Conservation (phyloP, 768 basidiomycete genomes). For the Collybia sordida region DNA sequence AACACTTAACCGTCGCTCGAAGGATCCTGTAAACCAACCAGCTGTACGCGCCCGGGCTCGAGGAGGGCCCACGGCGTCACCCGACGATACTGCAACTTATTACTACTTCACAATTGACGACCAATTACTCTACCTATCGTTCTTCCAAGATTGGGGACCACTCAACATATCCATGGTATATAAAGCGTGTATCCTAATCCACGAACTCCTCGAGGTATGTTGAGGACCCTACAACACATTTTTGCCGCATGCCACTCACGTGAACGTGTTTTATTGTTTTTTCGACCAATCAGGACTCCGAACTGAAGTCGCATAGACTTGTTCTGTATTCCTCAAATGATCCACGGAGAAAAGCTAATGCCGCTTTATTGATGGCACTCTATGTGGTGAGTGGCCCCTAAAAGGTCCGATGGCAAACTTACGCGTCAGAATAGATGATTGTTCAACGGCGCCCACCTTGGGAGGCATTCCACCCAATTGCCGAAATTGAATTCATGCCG, state of each 20-base stretch:
- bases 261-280: constrained; percentile 25
- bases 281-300: constrained; percentile 57
- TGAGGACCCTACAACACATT: constrained; percentile 17
- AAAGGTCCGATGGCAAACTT: not conserved
- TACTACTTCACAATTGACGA: constrained; percentile 95
- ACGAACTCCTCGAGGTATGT: constrained; percentile 79
- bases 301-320: constrained; percentile 68
- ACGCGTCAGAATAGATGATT: constrained; percentile 67
- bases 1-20: constrained; percentile 57
- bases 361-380: constrained; percentile 90
- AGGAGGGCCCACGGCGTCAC: constrained; percentile 60
- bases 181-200: constrained; percentile 89
- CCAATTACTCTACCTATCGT: constrained; percentile 87
- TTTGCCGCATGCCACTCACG: constrained; percentile 37
- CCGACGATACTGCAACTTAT: constrained; percentile 74
- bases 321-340: constrained; percentile 89
- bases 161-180: constrained; percentile 92
- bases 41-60: constrained; percentile 59
- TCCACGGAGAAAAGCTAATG: constrained; percentile 87
- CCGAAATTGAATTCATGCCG: constrained; percentile 89
- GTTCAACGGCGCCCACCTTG: constrained; percentile 87
- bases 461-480: constrained; percentile 94
- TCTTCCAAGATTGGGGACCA: constrained; percentile 95
- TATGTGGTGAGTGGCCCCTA: constrained; percentile 68
- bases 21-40: constrained; percentile 55